These are phyloP conservation scores for Neurospora sp. DNA, from an alignment of 495 filamentous ascomycete species.

Conservation along the genomic window DNA sequence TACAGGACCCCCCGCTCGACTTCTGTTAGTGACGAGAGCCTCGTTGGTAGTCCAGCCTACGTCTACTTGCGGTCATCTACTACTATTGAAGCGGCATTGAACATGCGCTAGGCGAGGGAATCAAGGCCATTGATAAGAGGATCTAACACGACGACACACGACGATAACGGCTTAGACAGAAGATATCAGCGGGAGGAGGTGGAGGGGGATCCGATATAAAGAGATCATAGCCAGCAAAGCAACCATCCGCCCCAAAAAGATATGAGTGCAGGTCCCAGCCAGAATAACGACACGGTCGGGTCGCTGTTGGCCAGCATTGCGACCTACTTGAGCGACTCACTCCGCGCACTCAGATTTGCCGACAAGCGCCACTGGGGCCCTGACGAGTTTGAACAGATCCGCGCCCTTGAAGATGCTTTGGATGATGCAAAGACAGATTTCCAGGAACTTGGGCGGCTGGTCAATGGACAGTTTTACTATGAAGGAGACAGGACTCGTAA, in stretches of 20 bases:
- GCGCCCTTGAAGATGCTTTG: constrained; percentile 34
- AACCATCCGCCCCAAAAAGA: background rate
- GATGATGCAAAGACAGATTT: constrained; percentile 43
- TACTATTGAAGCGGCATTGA: background rate
- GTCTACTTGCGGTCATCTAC: background rate
- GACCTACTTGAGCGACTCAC: constrained; percentile 29
- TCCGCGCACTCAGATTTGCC: constrained; percentile 38
- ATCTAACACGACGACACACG: background rate
- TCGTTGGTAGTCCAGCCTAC: background rate
- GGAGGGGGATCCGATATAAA: background rate
- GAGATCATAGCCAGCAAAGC: constrained; percentile 9
- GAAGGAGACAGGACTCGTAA: constrained; percentile 36
- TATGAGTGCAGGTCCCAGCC: constrained; percentile 3
- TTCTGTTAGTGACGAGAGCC: background rate
- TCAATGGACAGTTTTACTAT: constrained; percentile 38
- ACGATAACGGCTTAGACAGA: background rate
- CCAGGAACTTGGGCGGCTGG: constrained; percentile 35
- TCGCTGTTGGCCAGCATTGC: constrained; percentile 38
- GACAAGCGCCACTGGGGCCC: constrained; percentile 40
- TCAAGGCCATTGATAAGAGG: background rate
- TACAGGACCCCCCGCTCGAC: background rate
- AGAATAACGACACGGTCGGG: constrained; percentile 33
- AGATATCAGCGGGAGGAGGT: background rate
- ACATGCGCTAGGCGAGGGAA: background rate
- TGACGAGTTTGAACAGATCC: constrained; percentile 39